These are phyloP conservation scores for Excoecaria cochinchinensis DNA, from an alignment of 345 rosid species.

Conservation along the genomic window DNA sequence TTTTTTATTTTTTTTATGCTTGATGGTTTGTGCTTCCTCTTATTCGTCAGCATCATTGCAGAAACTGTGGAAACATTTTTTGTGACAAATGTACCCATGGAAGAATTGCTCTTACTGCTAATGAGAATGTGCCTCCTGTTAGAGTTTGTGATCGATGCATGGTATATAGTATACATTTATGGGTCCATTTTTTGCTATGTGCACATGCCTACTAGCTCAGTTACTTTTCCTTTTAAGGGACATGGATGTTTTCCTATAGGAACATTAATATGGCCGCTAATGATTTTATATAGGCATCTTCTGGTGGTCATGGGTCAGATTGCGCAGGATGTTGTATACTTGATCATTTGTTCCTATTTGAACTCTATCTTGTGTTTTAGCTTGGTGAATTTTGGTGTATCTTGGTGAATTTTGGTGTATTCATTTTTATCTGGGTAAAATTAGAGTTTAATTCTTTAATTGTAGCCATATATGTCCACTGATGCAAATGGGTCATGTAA, in stretches of 20 bases:
- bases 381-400: too few species aligned
- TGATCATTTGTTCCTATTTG: not conserved
- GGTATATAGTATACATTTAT: conserved; percentile 43
- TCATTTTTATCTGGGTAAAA: not conserved
- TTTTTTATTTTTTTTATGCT: not conserved
- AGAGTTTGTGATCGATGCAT: conserved; percentile 94
- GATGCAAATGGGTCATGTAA: not conserved
- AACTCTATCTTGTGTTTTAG: not conserved
- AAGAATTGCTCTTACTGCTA: not conserved
- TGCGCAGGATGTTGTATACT: too few species aligned
- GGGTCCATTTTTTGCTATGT: too few species aligned
- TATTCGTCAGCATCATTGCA: conserved; percentile 84
- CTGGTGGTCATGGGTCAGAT: too few species aligned
- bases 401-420: not conserved
- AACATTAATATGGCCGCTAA: too few species aligned
- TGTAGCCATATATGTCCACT: not conserved
- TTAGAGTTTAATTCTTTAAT: not conserved
- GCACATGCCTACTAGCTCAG: too few species aligned
- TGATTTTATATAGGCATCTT: too few species aligned
- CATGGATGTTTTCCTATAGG: too few species aligned
- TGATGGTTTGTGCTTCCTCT: not conserved
- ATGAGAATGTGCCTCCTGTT: conserved; percentile 72
- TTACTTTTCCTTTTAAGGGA: too few species aligned
- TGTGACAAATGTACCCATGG: conserved; percentile 88
- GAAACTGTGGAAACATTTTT: conserved; percentile 97